A percentile compares a stretch with the other conserved stretches of the same genome.
Evolutionary conservation across 805 yeast species (phyloP).

Genomic region (Suhomyces kilbournensis): DNA sequence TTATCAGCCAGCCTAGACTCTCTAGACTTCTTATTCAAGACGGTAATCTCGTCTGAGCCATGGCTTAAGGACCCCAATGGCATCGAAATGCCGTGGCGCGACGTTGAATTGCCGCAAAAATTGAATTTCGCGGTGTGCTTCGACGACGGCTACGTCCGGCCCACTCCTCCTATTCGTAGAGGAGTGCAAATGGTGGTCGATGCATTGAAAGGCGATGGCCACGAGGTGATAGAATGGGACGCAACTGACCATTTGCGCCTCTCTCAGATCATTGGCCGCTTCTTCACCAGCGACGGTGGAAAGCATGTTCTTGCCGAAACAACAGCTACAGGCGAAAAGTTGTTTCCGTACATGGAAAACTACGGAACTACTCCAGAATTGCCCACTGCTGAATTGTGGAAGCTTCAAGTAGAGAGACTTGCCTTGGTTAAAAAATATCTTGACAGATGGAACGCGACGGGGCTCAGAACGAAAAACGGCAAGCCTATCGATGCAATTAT

Average conservation of each 20-base stretch:
- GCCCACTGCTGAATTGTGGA: constrained; percentile 41
- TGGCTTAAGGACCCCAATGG: constrained; percentile 50
- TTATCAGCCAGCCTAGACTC: constrained; percentile 37
- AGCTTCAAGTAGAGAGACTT: constrained; percentile 32
- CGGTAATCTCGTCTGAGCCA: constrained; percentile 38
- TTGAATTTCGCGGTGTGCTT: constrained; percentile 43
- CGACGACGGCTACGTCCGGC: constrained; percentile 45
- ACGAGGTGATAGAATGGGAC: constrained; percentile 49
- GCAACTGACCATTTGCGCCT: constrained; percentile 37
- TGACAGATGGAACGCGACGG: constrained; percentile 36
- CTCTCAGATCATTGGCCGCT: constrained; percentile 25
- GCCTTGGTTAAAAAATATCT: constrained; percentile 35
- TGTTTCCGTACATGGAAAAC: constrained; percentile 40
- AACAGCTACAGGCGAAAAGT: constrained; percentile 42
- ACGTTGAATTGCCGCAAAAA: constrained; percentile 29
- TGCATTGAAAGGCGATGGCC: constrained; percentile 43
- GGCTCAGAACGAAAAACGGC: constrained; percentile 35
- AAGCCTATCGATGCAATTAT: constrained; percentile 47
- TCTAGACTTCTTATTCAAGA: constrained; percentile 37
- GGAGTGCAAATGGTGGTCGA: constrained; percentile 36
- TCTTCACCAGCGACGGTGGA: constrained; percentile 49
- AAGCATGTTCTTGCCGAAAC: constrained; percentile 31
- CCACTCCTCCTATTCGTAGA: constrained; percentile 55
- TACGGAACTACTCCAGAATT: constrained; percentile 34
- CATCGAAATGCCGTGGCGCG: constrained; percentile 51